These are phyloP conservation scores for Endothia cerciana DNA, from an alignment of 2,329 filamentous ascomycete genomes.

Conservation along the genomic window DNA sequence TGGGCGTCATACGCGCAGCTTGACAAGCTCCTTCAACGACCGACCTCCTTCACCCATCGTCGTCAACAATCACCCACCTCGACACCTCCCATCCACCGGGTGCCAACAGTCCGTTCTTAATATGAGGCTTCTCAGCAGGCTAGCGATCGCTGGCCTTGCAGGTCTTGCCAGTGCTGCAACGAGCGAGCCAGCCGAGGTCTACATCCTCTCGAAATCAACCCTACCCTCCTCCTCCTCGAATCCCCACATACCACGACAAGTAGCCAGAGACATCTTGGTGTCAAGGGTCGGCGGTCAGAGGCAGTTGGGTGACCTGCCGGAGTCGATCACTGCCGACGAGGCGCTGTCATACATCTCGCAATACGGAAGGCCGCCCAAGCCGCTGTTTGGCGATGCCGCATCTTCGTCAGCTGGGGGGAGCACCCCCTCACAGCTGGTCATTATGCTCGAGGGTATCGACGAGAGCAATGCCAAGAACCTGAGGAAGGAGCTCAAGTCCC, in stretches of 20 bases:
- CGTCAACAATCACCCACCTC: constrained; percentile 11
- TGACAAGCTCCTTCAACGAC: constrained; percentile 12
- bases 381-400: constrained; percentile 52
- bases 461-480: constrained; percentile 46
- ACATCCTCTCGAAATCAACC: constrained; percentile 49
- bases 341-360: constrained; percentile 61
- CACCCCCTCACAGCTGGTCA: constrained; percentile 57
- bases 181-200: constrained; percentile 54
- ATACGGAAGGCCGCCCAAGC: constrained; percentile 57
- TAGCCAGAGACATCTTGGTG: constrained; percentile 62
- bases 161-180: constrained; percentile 41
- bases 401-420: constrained; percentile 31
- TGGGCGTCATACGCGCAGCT: constrained; percentile 27
- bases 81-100: not conserved
- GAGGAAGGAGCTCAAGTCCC: constrained; percentile 44
- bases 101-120: constrained; percentile 17
- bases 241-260: constrained; percentile 53
- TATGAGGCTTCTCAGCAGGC: constrained; percentile 39
- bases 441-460: constrained; percentile 62
- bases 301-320: constrained; percentile 53
- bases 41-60: not conserved
- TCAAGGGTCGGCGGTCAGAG: constrained; percentile 56
- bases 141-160: constrained; percentile 38
- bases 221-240: constrained; percentile 37
- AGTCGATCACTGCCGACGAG: constrained; percentile 48